Base-by-base conservation (phyloP, 2,329 filamentous ascomycete species). In the Penicillium sp. region DNA sequence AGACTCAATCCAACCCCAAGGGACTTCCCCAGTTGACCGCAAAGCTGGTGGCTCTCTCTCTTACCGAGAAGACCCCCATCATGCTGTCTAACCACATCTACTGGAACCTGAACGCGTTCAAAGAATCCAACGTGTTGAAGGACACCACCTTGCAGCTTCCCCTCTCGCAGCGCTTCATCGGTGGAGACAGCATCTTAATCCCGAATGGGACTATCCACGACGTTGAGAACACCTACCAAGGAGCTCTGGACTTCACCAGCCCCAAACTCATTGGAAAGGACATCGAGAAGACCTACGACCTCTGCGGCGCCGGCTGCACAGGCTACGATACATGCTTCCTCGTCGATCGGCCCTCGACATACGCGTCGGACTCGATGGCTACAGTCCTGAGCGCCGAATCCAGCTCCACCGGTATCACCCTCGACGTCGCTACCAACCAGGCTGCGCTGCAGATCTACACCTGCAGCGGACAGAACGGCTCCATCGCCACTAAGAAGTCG, bases 381-480 rank as follows among this genome's bases (percentile, higher is more conserved):
- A 66, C 67, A 19, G 72, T 80, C 3, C 82, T 89, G 0, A 80
- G 78, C 7, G 73, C 95, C 60, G 64, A 64, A 26, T 81, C 81
- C 3, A 86, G 84, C 33, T 75, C 79, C 4, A 89, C 85, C 0
- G 90, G 90, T 42, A 95, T 96, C 67, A 81, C 82, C 64, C 65
- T 96, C 50, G 86, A 95, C 51, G 75, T 96, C 59, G 87, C 77
- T 69, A 82, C 84, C 7, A 88, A 95, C 71, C 89, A 95, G 72
- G 81, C 86, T 10, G 89, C 88, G 3, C 83, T 94, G 70, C 90
- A 96, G 71, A 77, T 96, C 61, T 96, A 95, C 75, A 83, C 80
- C 54, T 96, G 90, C 75, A 82, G 81, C 60, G 80, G 80, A 21
- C 82, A 87, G 72, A 83, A 94, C 69, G 87, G 87, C 59, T 76